phyloP scores from a whole-genome alignment of 257 asterid genomes.

The Forsythia suspensa region DNA sequence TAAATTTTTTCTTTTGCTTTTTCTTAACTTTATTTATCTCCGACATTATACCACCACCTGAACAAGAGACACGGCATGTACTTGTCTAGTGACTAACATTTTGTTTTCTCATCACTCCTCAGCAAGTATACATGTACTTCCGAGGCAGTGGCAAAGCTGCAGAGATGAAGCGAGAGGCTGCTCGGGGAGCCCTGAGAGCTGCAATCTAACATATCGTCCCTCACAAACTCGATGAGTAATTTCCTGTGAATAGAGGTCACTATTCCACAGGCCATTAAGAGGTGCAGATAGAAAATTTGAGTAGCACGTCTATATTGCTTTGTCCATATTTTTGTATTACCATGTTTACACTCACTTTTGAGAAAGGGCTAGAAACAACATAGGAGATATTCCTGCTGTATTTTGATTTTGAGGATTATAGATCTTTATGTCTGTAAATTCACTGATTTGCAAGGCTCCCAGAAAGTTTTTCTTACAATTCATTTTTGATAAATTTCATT shows the following conservation, averaged over 20 bases:
- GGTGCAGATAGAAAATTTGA: constrained; percentile 13
- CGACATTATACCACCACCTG: not conserved
- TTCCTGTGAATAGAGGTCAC: not conserved
- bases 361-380: constrained; percentile 16
- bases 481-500: not conserved
- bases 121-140: constrained; percentile 67
- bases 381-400: not conserved
- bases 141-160: constrained; percentile 59
- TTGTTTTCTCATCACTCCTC: constrained; percentile 16
- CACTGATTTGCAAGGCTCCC: not conserved
- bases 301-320: constrained; percentile 4
- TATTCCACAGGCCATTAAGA: not conserved
- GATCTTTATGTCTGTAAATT: not conserved
- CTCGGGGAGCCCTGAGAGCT: constrained; percentile 49
- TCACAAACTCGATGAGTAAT: not conserved
- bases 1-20: not conserved
- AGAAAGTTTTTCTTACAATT: not conserved
- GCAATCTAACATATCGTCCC: constrained; percentile 18
- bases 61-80: not conserved
- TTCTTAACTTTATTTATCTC: not conserved
- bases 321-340: constrained; percentile 19
- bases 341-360: constrained; percentile 6
- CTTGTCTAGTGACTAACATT: not conserved
- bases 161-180: constrained; percentile 56
- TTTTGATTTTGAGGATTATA: not conserved